Evolutionary conservation across 2,329 filamentous ascomycete species (phyloP).

Genomic region (Aspergillaceae sp.): DNA sequence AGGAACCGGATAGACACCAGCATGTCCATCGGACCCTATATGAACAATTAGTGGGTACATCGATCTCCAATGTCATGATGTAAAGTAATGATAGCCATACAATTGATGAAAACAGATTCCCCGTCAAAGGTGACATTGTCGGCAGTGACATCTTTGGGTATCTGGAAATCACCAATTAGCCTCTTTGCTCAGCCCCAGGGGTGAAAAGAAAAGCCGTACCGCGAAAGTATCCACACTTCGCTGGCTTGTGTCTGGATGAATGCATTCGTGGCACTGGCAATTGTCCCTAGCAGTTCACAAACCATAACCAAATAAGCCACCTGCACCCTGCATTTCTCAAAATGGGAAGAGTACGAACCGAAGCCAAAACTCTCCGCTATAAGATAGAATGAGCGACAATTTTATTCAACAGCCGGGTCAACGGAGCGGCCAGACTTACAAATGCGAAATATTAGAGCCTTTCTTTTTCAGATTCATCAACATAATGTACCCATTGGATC

Average conservation of each 20-base stretch:
- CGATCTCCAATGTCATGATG: neutral
- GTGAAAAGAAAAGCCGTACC: constrained; percentile 33
- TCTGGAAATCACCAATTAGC: constrained; percentile 26
- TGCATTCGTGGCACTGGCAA: constrained; percentile 59
- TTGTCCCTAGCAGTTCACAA: constrained; percentile 50
- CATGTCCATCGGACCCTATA: constrained; percentile 60
- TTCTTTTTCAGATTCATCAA: neutral
- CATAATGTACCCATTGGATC: too few relatives aligned
- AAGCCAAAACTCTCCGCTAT: constrained; percentile 13
- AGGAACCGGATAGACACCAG: constrained; percentile 57
- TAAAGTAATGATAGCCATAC: constrained; percentile 26
- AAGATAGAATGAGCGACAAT: neutral
- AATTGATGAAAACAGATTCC: constrained; percentile 41
- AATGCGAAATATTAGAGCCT: neutral
- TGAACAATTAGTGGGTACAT: constrained; percentile 6
- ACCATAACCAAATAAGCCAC: neutral
- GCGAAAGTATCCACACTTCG: constrained; percentile 59
- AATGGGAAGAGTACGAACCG: constrained; percentile 6
- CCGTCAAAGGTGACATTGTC: constrained; percentile 22
- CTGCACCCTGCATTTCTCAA: neutral
- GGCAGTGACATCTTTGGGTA: constrained; percentile 38
- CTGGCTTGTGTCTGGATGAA: constrained; percentile 63
- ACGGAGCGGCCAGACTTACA: neutral
- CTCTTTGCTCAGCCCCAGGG: neutral
- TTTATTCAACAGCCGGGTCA: neutral